Conservation (phyloP, 1,139 yeast species). For the Suhomyces choctaworum region DNA sequence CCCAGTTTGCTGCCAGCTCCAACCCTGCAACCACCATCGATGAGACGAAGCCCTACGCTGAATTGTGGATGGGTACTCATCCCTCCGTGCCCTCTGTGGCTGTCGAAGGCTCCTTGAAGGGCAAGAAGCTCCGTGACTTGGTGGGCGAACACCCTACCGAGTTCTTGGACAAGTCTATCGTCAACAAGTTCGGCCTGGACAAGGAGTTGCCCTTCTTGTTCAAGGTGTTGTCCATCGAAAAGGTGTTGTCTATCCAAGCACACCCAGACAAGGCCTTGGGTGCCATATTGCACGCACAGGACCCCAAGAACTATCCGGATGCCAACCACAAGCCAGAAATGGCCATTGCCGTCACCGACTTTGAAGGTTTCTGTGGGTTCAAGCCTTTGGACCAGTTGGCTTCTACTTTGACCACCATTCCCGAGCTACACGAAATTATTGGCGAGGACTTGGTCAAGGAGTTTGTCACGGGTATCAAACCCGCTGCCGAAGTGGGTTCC, state of each 20-base stretch:
- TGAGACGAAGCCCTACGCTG: slow-evolving; percentile 80
- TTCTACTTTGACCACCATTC: slow-evolving; percentile 62
- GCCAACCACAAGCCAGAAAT: slow-evolving; percentile 98
- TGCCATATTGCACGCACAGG: slow-evolving; percentile 68
- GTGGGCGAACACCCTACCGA: slow-evolving; percentile 60
- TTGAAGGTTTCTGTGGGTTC: slow-evolving; percentile 98
- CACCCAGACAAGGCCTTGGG: slow-evolving; percentile 94
- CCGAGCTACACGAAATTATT: slow-evolving; percentile 72
- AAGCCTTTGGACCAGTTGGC: slow-evolving; percentile 82
- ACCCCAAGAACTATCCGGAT: slow-evolving; percentile 95
- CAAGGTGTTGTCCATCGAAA: slow-evolving; percentile 88
- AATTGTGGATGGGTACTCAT: slow-evolving; percentile 99
- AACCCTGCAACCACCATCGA: slow-evolving; percentile 63
- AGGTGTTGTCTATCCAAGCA: slow-evolving; percentile 94
- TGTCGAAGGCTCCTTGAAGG: slow-evolving; percentile 40
- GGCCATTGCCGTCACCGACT: slow-evolving; percentile 95
- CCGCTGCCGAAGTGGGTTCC: slow-evolving; percentile 46
- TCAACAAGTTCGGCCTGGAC: slow-evolving; percentile 63
- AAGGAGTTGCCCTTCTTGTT: slow-evolving; percentile 87
- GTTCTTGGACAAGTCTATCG: slow-evolving; percentile 57
- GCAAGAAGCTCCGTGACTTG: slow-evolving; percentile 62
- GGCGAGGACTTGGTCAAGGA: slow-evolving; percentile 58
- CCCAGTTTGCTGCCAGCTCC: slow-evolving; percentile 75
- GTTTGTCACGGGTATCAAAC: slow-evolving; percentile 52
- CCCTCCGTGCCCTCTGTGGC: slow-evolving; percentile 84